Evolutionary conservation across 1,284 basidiomycete genomes (phyloP), one percentile per base, ranked within the genome.

Genomic region (Trichosporon faecale): DNA sequence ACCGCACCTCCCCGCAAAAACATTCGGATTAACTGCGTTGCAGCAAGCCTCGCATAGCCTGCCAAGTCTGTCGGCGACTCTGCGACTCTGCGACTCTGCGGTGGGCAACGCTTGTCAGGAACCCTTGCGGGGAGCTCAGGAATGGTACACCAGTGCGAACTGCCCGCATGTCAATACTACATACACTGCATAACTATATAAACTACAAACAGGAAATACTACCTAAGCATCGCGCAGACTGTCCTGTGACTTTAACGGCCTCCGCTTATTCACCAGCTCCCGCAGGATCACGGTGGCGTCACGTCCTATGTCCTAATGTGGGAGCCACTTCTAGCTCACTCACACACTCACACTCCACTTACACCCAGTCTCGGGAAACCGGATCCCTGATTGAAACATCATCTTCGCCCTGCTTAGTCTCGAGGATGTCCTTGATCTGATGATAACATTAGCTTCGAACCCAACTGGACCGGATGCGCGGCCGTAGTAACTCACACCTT

Each of bases 381-480:
- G 40, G 40, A 31, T 89, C 86, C 9, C 83, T 77, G 73, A 86
- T 86, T 23, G 84, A 80, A 7, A 76, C 74, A 8, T 86, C 84
- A 21, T 86, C 83, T 33, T 81, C 78, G 37, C 88, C 88, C 79
- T 89, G 83, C 70, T 86, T 79, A 0, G 88, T 90, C 57, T 85
- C 83, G 3, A 95, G 84, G 69, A 95, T 94, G 6, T 91, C 88
- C 70, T 87, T 87, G 67, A 95, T 87, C 93, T 95, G 72, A 12
- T 7, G 14, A 2, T 1, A 63, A 44, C 1, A 64, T 44, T 29
- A 27, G 44, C 21, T 35, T 40, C 23, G 29, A 16, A 18, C 21
- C 14, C n/a, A 1, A 6, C 21, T 23, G 4, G 9, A 6, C 44
- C 44, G 44, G 18, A 70, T 65, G 57, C 29, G 49, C 14, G 57